A percentile compares a stretch with the other conserved stretches of the same genome.
These are phyloP conservation scores for Hordeum pubiflorum DNA, from an alignment of 202 grass and related monocot species.

Conservation along the genomic window DNA sequence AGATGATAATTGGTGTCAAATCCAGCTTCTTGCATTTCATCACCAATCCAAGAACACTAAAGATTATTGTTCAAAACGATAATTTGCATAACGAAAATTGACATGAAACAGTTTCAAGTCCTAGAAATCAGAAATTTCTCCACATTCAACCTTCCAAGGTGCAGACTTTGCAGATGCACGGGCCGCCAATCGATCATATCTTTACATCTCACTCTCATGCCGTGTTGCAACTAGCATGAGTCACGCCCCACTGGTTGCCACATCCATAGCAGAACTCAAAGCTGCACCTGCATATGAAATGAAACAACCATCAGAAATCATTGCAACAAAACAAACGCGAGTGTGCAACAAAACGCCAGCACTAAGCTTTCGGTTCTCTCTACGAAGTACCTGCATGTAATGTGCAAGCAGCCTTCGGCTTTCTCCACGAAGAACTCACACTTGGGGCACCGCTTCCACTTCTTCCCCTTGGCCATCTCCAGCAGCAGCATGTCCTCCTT, in stretches of 20 bases:
- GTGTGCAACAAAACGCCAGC: too few species aligned
- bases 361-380: too few species aligned
- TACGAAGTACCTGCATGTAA: constrained; percentile 38
- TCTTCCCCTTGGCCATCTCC: constrained; percentile 35
- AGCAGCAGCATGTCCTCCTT: constrained; percentile 44
- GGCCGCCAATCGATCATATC: too few species aligned
- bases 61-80: not conserved
- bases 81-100: too few species aligned
- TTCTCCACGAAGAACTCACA: constrained; percentile 63
- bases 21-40: not conserved
- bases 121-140: too few species aligned
- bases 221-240: constrained; percentile 20
- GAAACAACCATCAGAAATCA: not conserved
- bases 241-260: constrained; percentile 1
- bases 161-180: not conserved
- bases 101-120: too few species aligned
- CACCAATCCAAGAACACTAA: not conserved
- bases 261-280: constrained; percentile 63
- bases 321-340: not conserved
- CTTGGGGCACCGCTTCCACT: constrained; percentile 49
- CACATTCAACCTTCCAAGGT: not conserved
- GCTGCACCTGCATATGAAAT: constrained; percentile 30
- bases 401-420: constrained; percentile 35
- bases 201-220: not conserved
- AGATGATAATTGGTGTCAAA: not conserved